Evolutionary conservation across 306 rosid species (phyloP).

Genomic region (Lathyrus aphaca): DNA sequence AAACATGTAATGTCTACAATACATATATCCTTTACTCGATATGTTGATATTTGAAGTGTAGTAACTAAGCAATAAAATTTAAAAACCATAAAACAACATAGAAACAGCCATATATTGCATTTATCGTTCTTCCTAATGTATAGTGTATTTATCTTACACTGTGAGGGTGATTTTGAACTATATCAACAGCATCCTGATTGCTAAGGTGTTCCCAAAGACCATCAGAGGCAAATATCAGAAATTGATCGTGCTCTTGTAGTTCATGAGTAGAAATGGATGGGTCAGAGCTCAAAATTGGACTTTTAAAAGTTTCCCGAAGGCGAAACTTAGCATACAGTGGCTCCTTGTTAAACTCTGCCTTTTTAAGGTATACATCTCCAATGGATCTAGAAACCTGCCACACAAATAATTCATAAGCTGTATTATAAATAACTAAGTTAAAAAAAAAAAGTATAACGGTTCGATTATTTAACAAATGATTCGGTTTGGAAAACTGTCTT

Average conservation of each 20-base stretch:
- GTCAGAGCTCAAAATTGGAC: slow-evolving; percentile 83
- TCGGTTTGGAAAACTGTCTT: no score
- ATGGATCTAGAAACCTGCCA: slow-evolving; percentile 83
- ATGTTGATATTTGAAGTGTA: slow-evolving; percentile 9
- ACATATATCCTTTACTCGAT: slow-evolving; percentile 18
- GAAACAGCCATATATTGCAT: slow-evolving; percentile 18
- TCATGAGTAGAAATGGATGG: slow-evolving; percentile 75
- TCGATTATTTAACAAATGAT: no score
- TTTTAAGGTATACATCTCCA: slow-evolving; percentile 81
- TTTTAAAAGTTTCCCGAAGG: slow-evolving; percentile 68
- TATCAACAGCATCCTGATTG: slow-evolving; percentile 90
- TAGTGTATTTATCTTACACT: slow-evolving; percentile 54
- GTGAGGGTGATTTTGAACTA: slow-evolving; percentile 72
- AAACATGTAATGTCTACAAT: slow-evolving; percentile 29
- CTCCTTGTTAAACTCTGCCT: slow-evolving; percentile 78
- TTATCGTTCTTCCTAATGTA: slow-evolving; percentile 30
- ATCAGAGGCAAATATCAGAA: slow-evolving; percentile 90
- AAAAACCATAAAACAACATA: slow-evolving; percentile 16
- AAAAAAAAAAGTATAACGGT: background rate
- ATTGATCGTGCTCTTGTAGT: slow-evolving; percentile 72
- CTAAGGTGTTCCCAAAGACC: slow-evolving; percentile 94
- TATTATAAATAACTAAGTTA: background rate
- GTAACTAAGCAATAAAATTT: slow-evolving; percentile 3
- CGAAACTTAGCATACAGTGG: slow-evolving; percentile 81
- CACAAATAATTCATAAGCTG: slow-evolving; percentile 17